phyloP scores from a whole-genome alignment of 129 eudicot species.

The Scalesia atractyloides region DNA sequence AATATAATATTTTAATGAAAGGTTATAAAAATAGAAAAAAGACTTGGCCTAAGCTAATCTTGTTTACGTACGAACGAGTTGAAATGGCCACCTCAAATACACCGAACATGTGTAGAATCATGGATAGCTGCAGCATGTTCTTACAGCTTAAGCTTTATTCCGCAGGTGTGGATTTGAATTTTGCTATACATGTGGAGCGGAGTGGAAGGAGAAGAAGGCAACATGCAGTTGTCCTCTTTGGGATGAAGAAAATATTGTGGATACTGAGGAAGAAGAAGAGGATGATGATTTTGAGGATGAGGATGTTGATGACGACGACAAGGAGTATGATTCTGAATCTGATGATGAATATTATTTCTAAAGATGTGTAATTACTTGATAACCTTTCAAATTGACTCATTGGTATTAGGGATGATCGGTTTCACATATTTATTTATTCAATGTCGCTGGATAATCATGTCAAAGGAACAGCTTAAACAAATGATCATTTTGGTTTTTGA shows the following conservation, averaged over 20 bases:
- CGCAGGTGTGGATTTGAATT: constrained; percentile 83
- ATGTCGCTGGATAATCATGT: too few species aligned
- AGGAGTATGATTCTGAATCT: too few species aligned
- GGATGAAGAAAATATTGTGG: constrained; percentile 55
- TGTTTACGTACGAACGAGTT: background rate
- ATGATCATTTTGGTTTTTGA: too few species aligned
- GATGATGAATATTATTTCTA: too few species aligned
- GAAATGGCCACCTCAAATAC: background rate
- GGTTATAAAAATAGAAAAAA: background rate
- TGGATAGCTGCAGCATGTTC: background rate
- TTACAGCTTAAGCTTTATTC: background rate
- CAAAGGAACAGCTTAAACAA: too few species aligned
- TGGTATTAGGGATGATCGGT: too few species aligned
- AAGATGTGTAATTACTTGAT: too few species aligned
- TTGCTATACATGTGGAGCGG: constrained; percentile 92
- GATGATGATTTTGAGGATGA: background rate
- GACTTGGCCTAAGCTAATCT: background rate
- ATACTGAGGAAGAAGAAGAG: constrained; percentile 33
- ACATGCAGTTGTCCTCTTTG: constrained; percentile 76
- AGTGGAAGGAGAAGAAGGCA: constrained; percentile 75
- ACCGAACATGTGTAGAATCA: background rate
- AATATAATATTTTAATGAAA: background rate
- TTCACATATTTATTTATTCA: too few species aligned
- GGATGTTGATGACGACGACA: too few species aligned
- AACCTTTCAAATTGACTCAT: too few species aligned